These are phyloP conservation scores for Trichosporon coremiiforme DNA, from an alignment of 1,284 basidiomycete genomes.

Conservation along the genomic window DNA sequence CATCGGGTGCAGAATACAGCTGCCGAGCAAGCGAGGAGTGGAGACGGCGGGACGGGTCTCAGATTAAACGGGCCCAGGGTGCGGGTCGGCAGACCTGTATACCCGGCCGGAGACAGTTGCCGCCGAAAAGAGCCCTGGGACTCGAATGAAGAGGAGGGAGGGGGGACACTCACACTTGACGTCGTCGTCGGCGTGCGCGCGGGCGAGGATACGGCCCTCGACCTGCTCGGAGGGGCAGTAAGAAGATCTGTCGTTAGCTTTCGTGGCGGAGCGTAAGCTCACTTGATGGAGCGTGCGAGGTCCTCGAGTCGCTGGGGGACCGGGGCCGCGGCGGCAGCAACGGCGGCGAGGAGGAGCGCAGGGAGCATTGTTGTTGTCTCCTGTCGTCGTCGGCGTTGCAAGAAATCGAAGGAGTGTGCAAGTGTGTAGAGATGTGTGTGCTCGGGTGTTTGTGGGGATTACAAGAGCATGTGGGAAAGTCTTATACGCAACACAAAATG, in stretches of 20 bases:
- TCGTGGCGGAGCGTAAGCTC: neutral
- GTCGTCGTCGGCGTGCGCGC: neutral
- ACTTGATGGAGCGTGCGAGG: slow-evolving; percentile 7
- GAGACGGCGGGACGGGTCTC: no score
- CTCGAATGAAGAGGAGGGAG: neutral
- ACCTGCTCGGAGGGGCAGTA: neutral
- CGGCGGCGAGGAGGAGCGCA: neutral
- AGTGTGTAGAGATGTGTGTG: neutral
- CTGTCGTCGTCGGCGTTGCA: neutral
- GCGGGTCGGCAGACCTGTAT: neutral
- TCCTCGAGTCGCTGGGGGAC: slow-evolving; percentile 5
- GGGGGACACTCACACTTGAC: slow-evolving; percentile 8
- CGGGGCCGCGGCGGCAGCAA: neutral
- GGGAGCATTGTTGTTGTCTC: neutral
- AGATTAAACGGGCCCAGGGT: no score
- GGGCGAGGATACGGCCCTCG: neutral
- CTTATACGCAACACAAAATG: neutral
- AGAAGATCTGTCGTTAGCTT: neutral
- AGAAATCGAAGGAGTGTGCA: neutral
- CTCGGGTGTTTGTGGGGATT: neutral
- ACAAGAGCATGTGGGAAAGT: neutral
- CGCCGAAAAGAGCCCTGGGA: no score
- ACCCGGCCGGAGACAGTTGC: neutral
- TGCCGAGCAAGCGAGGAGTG: no score
- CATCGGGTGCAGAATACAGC: no score